Evolutionary conservation across 306 rosid genomes (phyloP).

Genomic region (Trifolium pratense): DNA sequence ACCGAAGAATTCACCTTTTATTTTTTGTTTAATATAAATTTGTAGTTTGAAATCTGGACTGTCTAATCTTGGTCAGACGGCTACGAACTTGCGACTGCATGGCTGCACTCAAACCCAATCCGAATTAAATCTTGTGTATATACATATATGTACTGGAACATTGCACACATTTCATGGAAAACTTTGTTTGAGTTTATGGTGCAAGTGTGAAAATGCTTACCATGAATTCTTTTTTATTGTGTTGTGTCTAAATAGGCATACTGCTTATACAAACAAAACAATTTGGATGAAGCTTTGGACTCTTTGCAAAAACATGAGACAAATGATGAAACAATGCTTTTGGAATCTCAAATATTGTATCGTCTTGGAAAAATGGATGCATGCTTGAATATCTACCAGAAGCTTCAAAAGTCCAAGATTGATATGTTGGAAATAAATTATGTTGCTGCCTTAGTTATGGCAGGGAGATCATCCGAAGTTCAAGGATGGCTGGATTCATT

Average conservation of each 20-base stretch:
- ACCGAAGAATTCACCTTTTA: too few relatives aligned
- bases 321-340: conserved; percentile 62
- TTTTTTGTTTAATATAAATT: too few relatives aligned
- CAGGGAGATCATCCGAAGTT: conserved; percentile 87
- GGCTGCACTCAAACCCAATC: too few relatives aligned
- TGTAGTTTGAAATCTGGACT: too few relatives aligned
- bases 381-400: conserved; percentile 83
- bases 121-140: not conserved
- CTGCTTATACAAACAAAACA: conserved; percentile 95
- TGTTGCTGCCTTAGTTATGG: conserved; percentile 79
- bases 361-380: conserved; percentile 90
- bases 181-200: too few relatives aligned
- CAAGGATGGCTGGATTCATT: conserved; percentile 76
- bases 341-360: conserved; percentile 92
- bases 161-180: conserved; percentile 26
- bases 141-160: conserved; percentile 3
- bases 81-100: too few relatives aligned
- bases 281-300: conserved; percentile 81
- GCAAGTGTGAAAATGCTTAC: conserved; percentile 38
- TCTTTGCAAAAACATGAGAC: conserved; percentile 66
- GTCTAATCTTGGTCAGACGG: too few relatives aligned
- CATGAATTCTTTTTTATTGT: conserved; percentile 33
- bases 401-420: conserved; percentile 79
- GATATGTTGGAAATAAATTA: conserved; percentile 82
- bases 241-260: conserved; percentile 71